Base-by-base conservation (phyloP, 2,329 filamentous ascomycete genomes). In the Mycosphaerella sp. region DNA sequence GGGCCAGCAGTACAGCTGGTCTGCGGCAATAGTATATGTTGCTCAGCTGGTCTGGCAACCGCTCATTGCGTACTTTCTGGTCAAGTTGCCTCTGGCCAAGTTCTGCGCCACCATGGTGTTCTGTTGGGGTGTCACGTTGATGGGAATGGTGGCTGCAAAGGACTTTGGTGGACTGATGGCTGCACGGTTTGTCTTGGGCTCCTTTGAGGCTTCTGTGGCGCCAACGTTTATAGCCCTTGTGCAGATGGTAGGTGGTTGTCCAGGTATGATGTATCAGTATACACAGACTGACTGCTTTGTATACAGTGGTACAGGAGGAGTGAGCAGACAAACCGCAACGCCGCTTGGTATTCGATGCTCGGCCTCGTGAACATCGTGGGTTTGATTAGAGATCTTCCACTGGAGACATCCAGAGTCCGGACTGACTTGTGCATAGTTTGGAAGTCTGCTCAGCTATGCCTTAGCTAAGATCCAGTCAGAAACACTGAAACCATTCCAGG, bases 131-230 rank as follows among this genome's bases (percentile, higher is more conserved):
- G 73, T 32, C 8, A 41, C 48, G 2, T 40, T 53, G 12, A 34
- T 36, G 16, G 48, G 44, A 74, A 6, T 74, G 75, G 0, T 64
- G 80, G 76, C 76, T 40, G 75, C 76, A 3, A 69, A 70, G 17
- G 73, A 67, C 30, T 83, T 80, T 59, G 62, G 62, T 0, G 69
- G 70, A 0, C 65, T 82, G 34, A 70, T 81, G 61, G 71, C 71
- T 2, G 73, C 75, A 8, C 70, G 80, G 2, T 75, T 82, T 55
- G 73, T 82, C 50, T 68, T 83, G 1, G 80, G 80, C 7, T 68
- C 78, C 0, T 81, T 82, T 60, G 80, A 83, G 59, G 71, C 68
- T 6, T 62, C 64, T 6, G 61, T 62, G 9, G 60, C 62, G 17
- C 62, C 63, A 2, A 59, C 62, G 4, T 63, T 64, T 49, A 58